Conservation (phyloP, 768 basidiomycete species). For the Pisolithus tinctorius region DNA sequence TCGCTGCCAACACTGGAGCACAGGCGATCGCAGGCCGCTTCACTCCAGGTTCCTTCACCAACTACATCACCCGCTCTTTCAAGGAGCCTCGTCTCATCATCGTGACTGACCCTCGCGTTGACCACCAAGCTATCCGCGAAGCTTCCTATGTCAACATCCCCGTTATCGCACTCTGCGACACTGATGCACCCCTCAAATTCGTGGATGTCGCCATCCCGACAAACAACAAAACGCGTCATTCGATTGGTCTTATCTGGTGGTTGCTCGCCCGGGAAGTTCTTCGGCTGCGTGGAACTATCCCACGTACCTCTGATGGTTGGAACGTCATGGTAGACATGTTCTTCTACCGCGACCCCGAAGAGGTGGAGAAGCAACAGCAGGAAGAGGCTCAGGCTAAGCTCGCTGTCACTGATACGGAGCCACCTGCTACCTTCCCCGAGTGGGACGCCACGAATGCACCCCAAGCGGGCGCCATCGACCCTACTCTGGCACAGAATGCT, state of each 20-base stretch:
- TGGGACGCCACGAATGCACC: slow-evolving; percentile 74
- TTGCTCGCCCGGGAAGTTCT: slow-evolving; percentile 95
- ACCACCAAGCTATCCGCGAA: slow-evolving; percentile 99
- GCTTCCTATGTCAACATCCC: slow-evolving; percentile 99
- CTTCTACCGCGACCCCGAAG: slow-evolving; percentile 99
- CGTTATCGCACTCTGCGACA: slow-evolving; percentile 98
- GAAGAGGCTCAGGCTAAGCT: slow-evolving; percentile 86
- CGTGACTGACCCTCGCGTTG: slow-evolving; percentile 98
- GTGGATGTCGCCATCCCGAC: slow-evolving; percentile 98
- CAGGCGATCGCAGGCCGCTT: slow-evolving; percentile 99
- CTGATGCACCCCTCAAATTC: slow-evolving; percentile 94
- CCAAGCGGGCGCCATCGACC: slow-evolving; percentile 68
- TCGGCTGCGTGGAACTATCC: slow-evolving; percentile 89
- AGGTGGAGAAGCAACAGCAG: slow-evolving; percentile 96
- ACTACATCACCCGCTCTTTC: slow-evolving; percentile 99
- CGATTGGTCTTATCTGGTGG: slow-evolving; percentile 98
- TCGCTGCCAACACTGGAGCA: slow-evolving; percentile 94
- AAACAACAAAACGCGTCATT: slow-evolving; percentile 98
- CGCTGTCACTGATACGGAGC: slow-evolving; percentile 50
- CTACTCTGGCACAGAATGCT: slow-evolving; percentile 61
- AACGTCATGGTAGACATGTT: slow-evolving; percentile 99
- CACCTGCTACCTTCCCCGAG: slow-evolving; percentile 45
- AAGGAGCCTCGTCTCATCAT: slow-evolving; percentile 98
- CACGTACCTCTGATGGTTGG: slow-evolving; percentile 90
- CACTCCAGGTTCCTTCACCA: slow-evolving; percentile 98